phyloP scores from a whole-genome alignment of 1,139 yeast genomes.

The Debaryomycetaceae sp. region DNA sequence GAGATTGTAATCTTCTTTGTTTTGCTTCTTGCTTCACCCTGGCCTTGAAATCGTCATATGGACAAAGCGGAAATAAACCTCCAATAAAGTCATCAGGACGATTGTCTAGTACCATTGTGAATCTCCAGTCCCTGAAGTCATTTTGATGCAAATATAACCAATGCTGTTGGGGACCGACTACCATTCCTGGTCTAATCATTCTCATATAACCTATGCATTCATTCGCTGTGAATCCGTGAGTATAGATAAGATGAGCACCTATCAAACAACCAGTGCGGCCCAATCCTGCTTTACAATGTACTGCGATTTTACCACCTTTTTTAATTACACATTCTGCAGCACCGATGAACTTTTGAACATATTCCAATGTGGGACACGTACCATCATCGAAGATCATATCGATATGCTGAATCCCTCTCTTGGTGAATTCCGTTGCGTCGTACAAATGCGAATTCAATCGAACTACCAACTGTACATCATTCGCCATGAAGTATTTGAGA shows the following conservation, averaged over 20 bases:
- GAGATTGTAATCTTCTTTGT: conserved; percentile 37
- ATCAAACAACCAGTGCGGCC: conserved; percentile 97
- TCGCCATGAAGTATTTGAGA: conserved; percentile 64
- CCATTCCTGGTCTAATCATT: conserved; percentile 97
- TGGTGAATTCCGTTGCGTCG: conserved; percentile 78
- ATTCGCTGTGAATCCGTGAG: conserved; percentile 94
- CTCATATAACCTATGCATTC: conserved; percentile 97
- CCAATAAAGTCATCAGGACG: conserved; percentile 71
- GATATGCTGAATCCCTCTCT: conserved; percentile 78
- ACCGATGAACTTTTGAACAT: conserved; percentile 88
- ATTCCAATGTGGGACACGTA: conserved; percentile 92
- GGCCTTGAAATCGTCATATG: conserved; percentile 51
- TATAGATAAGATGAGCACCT: conserved; percentile 93
- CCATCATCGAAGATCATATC: conserved; percentile 98
- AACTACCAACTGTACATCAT: conserved; percentile 83
- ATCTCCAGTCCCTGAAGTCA: conserved; percentile 94
- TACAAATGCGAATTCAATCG: conserved; percentile 88
- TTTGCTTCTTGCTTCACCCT: conserved; percentile 45
- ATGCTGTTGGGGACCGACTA: conserved; percentile 98
- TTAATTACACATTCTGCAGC: conserved; percentile 87
- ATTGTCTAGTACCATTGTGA: conserved; percentile 80
- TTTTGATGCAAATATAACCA: conserved; percentile 96
- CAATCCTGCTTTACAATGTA: conserved; percentile 96
- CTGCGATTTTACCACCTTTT: conserved; percentile 90
- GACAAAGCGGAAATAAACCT: conserved; percentile 69